Percentiles rank a stretch among this genome's conserved stretches.
Conservation (phyloP, 305 asterid genomes). For the Solanum hybrid region DNA sequence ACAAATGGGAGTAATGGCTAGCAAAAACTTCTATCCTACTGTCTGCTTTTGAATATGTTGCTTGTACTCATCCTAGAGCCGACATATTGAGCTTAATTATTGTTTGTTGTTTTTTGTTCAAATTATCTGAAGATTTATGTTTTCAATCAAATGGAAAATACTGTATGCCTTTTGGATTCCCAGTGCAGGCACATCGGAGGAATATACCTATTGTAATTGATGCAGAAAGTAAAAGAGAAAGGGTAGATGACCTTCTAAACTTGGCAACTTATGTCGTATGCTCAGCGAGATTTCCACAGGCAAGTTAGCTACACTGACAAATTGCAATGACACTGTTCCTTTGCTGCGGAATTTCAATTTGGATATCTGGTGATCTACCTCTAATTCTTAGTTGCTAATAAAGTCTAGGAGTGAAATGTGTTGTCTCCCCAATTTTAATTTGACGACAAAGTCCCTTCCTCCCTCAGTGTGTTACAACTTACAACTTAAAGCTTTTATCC, state of each 20-base stretch:
- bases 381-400: neutral
- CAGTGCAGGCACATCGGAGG: constrained; percentile 87
- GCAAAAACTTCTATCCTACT: neutral
- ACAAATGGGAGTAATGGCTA: neutral
- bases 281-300: constrained; percentile 89
- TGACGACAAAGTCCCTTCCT: neutral
- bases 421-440: neutral
- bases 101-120: neutral
- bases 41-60: neutral
- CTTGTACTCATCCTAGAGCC: neutral
- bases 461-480: neutral
- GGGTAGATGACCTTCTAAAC: constrained; percentile 69
- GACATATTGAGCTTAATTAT: neutral
- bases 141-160: constrained; percentile 14
- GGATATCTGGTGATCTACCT: neutral
- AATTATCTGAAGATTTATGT: neutral
- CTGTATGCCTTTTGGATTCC: constrained; percentile 34
- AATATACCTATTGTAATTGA: constrained; percentile 82
- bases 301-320: constrained; percentile 18
- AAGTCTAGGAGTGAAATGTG: neutral
- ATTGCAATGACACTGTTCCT: neutral
- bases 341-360: neutral
- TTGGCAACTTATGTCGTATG: constrained; percentile 63
- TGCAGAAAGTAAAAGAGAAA: constrained; percentile 84
- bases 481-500: neutral